These are phyloP conservation scores for Evernia prunastri DNA, from an alignment of 495 filamentous ascomycete species.

Conservation along the genomic window DNA sequence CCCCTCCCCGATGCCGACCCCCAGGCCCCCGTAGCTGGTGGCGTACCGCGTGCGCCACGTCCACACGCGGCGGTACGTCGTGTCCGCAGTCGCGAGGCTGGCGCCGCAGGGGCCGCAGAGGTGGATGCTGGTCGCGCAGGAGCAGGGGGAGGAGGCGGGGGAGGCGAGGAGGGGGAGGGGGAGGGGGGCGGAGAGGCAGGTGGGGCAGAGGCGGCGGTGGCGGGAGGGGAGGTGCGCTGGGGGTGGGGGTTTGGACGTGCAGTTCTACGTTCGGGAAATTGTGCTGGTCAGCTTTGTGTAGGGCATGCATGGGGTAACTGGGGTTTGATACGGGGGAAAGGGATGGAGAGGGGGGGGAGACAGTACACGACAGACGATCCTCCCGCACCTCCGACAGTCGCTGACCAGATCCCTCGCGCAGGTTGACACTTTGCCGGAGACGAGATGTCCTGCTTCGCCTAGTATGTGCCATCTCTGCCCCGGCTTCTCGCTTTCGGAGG, in stretches of 20 bases:
- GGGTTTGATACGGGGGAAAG: not conserved
- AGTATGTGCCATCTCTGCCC: constrained; percentile 34
- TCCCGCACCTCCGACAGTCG: constrained; percentile 71
- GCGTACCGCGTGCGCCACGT: constrained; percentile 82
- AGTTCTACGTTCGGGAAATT: constrained; percentile 57
- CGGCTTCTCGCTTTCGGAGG: constrained; percentile 17
- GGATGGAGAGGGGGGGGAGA: not conserved
- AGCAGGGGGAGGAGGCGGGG: constrained; percentile 52
- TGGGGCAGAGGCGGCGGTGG: constrained; percentile 69
- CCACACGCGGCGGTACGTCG: constrained; percentile 75
- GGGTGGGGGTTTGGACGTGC: constrained; percentile 69
- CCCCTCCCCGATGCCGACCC: constrained; percentile 82
- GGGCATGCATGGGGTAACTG: not conserved
- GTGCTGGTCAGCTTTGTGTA: not conserved
- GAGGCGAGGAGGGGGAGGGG: constrained; percentile 31
- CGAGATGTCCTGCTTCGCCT: constrained; percentile 38
- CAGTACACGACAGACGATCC: constrained; percentile 70
- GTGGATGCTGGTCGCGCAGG: constrained; percentile 63
- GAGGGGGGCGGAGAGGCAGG: constrained; percentile 63
- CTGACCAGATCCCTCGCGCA: constrained; percentile 83
- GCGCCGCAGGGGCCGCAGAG: constrained; percentile 75
- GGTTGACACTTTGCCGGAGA: constrained; percentile 58
- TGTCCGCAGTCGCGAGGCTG: constrained; percentile 59
- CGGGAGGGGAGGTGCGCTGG: constrained; percentile 54
- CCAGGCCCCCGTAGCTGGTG: constrained; percentile 69